Evolutionary conservation across 805 yeast genomes (phyloP), one percentile per base, ranked within the genome.

Genomic region (Torulaspora quercuum): DNA sequence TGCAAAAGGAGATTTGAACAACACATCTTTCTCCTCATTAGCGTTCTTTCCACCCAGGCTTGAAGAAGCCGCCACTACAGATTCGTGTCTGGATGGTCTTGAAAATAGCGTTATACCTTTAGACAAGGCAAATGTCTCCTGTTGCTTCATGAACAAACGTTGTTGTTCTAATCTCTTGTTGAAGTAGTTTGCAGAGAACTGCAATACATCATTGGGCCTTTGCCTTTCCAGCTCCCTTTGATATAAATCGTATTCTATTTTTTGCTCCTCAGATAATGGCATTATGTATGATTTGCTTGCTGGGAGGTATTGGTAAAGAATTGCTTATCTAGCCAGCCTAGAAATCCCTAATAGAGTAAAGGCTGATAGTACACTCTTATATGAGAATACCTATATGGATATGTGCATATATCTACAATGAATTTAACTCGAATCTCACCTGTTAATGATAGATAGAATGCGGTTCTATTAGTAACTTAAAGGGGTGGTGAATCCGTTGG

Each of bases 131-230:
- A 44, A 30, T 12, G 65, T 53, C 49, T 70, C 73, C 40, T 70
- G 73, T n/a, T 58, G 57, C 75, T 77, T 75, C 32, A 72, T 61
- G 24, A 67, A 69, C 18, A 66, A 53, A 53, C 84, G 69, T 53
- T 80, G 84, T 19, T 72, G 70, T 47, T 77, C 79, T 41, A 83
- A 64, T 41, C 80, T 74, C 32, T 68, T 58, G 53, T 73, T 74
- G 65, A 84, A 84, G 60, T 80, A 81, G 59, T 78, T 74, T 38
- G 84, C 81, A 52, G 89, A 80, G 63, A 82, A 84, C 53, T 83
- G 88, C 40, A 84, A 57, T 8, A 83, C 65, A 53, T 83, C 90
- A 9, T 67, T 54, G 1, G 95, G 94, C 49, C 79, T 74, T 33
- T 70, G 66, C 28, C 58, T 57, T 30, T 65, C 64, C 35, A 76